phyloP scores from a whole-genome alignment of 2,329 filamentous ascomycete genomes.

The Ciborinia camelliae region DNA sequence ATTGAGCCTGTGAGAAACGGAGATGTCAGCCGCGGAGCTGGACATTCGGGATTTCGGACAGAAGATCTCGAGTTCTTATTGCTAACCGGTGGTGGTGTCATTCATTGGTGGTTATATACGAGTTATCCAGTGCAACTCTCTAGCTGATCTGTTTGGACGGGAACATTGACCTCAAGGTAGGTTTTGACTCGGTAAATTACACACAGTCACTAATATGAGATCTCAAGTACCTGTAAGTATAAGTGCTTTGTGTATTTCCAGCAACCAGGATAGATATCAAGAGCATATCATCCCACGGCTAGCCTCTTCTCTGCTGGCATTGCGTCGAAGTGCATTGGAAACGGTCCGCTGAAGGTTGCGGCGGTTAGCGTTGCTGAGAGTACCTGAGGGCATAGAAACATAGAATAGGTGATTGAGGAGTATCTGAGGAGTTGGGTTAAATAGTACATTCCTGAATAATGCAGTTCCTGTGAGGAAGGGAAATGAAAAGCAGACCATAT shows the following conservation, averaged over 20 bases:
- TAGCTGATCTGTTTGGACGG: background rate
- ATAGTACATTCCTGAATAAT: background rate
- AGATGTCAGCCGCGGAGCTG: background rate
- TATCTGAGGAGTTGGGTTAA: too few relatives aligned
- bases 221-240: background rate
- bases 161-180: background rate
- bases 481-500: background rate
- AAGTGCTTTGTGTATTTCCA: background rate
- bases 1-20: background rate
- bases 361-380: too few relatives aligned
- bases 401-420: background rate
- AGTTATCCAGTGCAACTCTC: background rate
- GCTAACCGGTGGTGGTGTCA: background rate
- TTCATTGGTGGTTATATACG: background rate
- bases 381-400: background rate
- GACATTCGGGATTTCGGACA: background rate
- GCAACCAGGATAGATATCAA: background rate
- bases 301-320: background rate
- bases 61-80: background rate
- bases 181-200: background rate
- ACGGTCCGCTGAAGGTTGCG: background rate
- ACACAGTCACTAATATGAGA: background rate
- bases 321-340: background rate
- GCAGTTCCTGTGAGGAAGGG: background rate
- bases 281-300: background rate